Base-by-base conservation (phyloP, 495 filamentous ascomycete genomes). In the Lepidopterella palustris region DNA sequence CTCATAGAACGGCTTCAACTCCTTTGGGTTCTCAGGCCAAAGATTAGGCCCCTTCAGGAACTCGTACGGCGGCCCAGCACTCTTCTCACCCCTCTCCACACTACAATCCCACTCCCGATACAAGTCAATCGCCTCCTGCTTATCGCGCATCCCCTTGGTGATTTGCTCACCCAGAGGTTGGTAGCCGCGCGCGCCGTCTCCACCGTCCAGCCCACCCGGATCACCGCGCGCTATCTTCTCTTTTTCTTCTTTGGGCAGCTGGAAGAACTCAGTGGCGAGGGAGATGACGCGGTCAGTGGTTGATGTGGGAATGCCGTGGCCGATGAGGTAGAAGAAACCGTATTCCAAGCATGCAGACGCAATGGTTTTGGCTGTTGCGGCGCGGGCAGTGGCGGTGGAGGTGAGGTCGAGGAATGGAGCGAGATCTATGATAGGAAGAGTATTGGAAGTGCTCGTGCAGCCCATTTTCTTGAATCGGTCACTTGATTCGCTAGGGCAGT, bases 261-360 rank as follows among this genome's bases (percentile, higher is more conserved):
- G 24, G 65, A 74, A 74, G 67, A 74, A 74, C 15, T 54, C 28
- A 23, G 66, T 63, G 3, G 71, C 68, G 21, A 68, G 57, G 32
- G 32, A 27, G 52, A 72, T 62, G 24, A 74, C 58, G 13, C 45
- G 21, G 45, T 66, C 58, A 5, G 62, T 63, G 15, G 59, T 63
- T 8, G 60, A 11, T 0, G 45, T 29, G 23, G 68, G 59, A 25
- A 72, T 70, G 20, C 67, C 64, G 55, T 74, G 71, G 13, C 69
- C 67, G 9, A 48, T 72, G 13, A 74, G 59, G 58, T 72, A 74
- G 65, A 73, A 72, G 60, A 73, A 73, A 47, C 71, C 71, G 18
- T 50, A 59, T 29, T 68, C 50, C 5, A 13, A 57, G 57, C 71
- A 71, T 0, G 71, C 71, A 13, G 28, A 5, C 45, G 59, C 57